A percentile compares a stretch with the other conserved stretches of the same genome.
Evolutionary conservation across 306 rosid species (phyloP).

Genomic region (Fragaria iinumae): DNA sequence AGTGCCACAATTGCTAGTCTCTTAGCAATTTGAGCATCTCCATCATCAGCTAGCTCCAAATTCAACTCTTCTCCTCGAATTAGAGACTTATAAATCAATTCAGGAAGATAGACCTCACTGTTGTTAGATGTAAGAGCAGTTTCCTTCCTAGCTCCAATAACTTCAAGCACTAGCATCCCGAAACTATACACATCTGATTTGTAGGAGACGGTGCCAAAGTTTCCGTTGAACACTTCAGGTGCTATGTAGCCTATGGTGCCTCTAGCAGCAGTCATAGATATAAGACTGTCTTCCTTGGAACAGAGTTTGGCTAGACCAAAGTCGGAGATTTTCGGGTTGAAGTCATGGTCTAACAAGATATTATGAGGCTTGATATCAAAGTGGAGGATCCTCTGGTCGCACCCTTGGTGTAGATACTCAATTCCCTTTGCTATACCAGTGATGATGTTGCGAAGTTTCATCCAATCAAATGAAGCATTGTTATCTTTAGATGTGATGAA

Average conservation of each 20-base stretch:
- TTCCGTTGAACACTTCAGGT: conserved; percentile 39
- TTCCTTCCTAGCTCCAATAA: conserved; percentile 29
- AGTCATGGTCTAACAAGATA: conserved; percentile 31
- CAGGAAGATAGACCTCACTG: conserved; percentile 13
- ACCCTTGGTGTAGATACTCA: conserved; percentile 47
- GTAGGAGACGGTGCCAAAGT: conserved; percentile 33
- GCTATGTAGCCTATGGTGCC: conserved; percentile 49
- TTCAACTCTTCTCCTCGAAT: not conserved
- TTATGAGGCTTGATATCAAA: conserved; percentile 47
- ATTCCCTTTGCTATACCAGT: conserved; percentile 42
- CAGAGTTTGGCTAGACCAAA: conserved; percentile 41
- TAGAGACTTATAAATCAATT: not conserved
- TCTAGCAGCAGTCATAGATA: conserved; percentile 37
- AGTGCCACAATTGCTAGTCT: not conserved
- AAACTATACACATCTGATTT: conserved; percentile 39
- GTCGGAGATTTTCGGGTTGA: conserved; percentile 35
- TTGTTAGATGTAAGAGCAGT: not conserved
- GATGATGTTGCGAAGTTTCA: conserved; percentile 28
- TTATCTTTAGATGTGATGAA: conserved; percentile 9
- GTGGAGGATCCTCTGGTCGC: conserved; percentile 37
- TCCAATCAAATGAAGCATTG: conserved; percentile 33
- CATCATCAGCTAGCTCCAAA: not conserved
- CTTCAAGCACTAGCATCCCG: conserved; percentile 40
- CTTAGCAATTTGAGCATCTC: conserved; percentile 3
- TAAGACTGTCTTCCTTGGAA: conserved; percentile 34